These are phyloP conservation scores for Globisporangium cederbergense DNA, from an alignment of 352 stramenopile species.

Conservation along the genomic window DNA sequence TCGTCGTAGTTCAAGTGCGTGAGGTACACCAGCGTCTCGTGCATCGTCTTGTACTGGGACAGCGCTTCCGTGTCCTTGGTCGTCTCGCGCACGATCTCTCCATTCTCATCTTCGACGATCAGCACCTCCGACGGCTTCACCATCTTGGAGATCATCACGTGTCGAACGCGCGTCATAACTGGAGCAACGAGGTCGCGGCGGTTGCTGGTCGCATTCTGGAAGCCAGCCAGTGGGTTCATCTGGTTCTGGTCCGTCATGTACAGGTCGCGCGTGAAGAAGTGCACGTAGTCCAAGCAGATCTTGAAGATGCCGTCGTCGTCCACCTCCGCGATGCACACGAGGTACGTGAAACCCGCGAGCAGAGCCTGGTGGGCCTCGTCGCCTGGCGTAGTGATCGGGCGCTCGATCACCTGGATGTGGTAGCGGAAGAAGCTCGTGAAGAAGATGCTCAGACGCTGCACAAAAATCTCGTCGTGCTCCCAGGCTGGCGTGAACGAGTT, in stretches of 20 bases:
- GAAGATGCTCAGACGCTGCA: constrained; percentile 97
- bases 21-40: constrained; percentile 98
- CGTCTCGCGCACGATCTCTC: constrained; percentile 95
- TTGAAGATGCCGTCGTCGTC: constrained; percentile 97
- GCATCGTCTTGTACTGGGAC: constrained; percentile 99
- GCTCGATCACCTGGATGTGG: constrained; percentile 95
- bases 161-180: constrained; percentile 93
- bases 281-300: constrained; percentile 98
- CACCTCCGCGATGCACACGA: constrained; percentile 90
- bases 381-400: constrained; percentile 55
- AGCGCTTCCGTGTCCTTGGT: constrained; percentile 99
- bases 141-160: constrained; percentile 99
- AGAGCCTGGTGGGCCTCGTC: constrained; percentile 91
- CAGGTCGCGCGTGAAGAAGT: constrained; percentile 95
- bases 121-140: constrained; percentile 99
- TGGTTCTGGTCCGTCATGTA: constrained; percentile 92
- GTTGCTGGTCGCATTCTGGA: constrained; percentile 47
- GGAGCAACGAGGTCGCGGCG: constrained; percentile 68
- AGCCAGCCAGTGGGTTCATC: constrained; percentile 51
- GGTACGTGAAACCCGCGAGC: constrained; percentile 92
- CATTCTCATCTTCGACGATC: constrained; percentile 99
- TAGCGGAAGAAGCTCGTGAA: constrained; percentile 94
- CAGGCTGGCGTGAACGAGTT: constrained; percentile 90
- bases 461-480: constrained; percentile 96
- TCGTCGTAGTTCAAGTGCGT: constrained; percentile 99